A percentile compares a stretch with the other conserved stretches of the same genome.
phyloP scores from a whole-genome alignment of 306 rosid genomes.

The Ochetophila trinervis region DNA sequence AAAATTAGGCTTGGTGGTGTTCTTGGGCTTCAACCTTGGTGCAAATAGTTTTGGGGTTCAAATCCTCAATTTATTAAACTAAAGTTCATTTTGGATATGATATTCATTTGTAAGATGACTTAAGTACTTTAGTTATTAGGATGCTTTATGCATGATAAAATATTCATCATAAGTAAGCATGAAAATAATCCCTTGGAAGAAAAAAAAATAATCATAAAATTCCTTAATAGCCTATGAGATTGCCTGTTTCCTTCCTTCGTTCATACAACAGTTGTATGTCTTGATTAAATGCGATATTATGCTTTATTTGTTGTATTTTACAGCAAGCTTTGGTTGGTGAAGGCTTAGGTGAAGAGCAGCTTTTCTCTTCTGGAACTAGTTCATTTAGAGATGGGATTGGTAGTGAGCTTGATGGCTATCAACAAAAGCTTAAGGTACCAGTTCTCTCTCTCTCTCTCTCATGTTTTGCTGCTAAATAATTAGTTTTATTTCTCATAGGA shows the following conservation, averaged over 20 bases:
- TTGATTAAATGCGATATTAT: background rate
- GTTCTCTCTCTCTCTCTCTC: background rate
- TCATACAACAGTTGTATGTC: slow-evolving; percentile 14
- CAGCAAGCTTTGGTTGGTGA: slow-evolving; percentile 98
- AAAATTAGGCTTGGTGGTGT: background rate
- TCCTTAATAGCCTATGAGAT: background rate
- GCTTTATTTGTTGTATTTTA: slow-evolving; percentile 19
- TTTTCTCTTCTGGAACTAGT: slow-evolving; percentile 68
- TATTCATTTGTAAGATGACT: background rate
- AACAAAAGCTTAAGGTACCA: slow-evolving; percentile 65
- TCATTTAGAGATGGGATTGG: slow-evolving; percentile 47
- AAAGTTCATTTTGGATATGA: background rate
- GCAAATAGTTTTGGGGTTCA: background rate
- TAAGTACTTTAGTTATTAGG: background rate
- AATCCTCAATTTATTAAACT: background rate
- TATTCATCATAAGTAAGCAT: too few species aligned
- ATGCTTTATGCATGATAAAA: too few species aligned
- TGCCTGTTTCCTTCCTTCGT: background rate
- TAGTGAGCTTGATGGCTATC: slow-evolving; percentile 62
- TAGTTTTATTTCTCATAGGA: too few species aligned
- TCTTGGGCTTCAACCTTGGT: background rate
- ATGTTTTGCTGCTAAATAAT: background rate
- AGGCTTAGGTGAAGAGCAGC: slow-evolving; percentile 79
- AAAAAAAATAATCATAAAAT: too few species aligned
- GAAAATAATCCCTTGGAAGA: too few species aligned